Evolutionary conservation across 2,329 filamentous ascomycete genomes (phyloP).

Genomic region (Plenodomus tracheiphilus): DNA sequence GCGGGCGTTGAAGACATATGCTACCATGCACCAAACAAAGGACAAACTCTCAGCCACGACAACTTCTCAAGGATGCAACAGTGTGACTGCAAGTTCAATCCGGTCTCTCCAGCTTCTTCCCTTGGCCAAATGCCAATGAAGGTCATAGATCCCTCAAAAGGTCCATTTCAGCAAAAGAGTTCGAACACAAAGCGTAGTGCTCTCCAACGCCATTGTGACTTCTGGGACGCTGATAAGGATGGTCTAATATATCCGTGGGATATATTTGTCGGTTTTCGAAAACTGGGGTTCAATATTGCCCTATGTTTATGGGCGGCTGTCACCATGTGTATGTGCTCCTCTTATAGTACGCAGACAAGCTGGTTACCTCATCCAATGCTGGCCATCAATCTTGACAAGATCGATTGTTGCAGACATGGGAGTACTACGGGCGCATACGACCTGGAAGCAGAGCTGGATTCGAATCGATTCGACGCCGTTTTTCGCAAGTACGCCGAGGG

Average conservation of each 20-base stretch:
- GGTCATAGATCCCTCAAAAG: not conserved
- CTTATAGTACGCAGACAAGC: slow-evolving; percentile 15
- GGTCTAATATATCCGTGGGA: slow-evolving; percentile 22
- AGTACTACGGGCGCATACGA: slow-evolving; percentile 23
- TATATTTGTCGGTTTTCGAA: slow-evolving; percentile 19
- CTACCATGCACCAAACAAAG: not conserved
- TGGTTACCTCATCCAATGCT: slow-evolving; percentile 18
- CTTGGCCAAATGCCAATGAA: not conserved
- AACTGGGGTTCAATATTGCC: slow-evolving; percentile 14
- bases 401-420: slow-evolving; percentile 18
- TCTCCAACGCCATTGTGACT: slow-evolving; percentile 19
- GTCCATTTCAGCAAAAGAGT: not conserved
- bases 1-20: slow-evolving; percentile 9
- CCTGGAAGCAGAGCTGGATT: slow-evolving; percentile 17
- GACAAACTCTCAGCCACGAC: not conserved
- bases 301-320: slow-evolving; percentile 22
- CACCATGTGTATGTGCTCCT: slow-evolving; percentile 17
- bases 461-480: slow-evolving; percentile 17
- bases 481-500: slow-evolving; percentile 21
- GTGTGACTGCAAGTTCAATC: not conserved
- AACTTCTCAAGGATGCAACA: not conserved
- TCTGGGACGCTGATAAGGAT: slow-evolving; percentile 19
- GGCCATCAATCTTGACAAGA: slow-evolving; percentile 20
- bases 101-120: not conserved
- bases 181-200: slow-evolving; percentile 11